Evolutionary conservation across 257 asterid species (phyloP), one percentile per base, ranked within the genome.

Genomic region (Jasminum sambac): DNA sequence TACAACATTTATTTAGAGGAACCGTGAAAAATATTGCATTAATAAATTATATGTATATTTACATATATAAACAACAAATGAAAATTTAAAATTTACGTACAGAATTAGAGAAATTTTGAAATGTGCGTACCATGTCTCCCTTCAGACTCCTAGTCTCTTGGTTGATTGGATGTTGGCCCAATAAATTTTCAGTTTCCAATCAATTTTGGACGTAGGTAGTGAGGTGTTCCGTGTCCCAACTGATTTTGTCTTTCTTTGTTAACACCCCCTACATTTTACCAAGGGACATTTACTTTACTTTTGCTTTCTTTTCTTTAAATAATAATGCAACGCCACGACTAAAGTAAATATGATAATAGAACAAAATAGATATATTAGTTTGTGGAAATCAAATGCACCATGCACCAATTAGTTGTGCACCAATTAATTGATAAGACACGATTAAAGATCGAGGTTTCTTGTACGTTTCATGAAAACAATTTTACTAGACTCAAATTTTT

Each of bases 341-440:
- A 71, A 68, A 72, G 61, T 66, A 30, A 1, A 30, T 30, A 68
- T 66, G 67, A 39, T 62, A 60, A 71, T 62, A 11, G 16, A 24
- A 74, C 46, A 10, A 23, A 69, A 40, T 69, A 72, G 59, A 55
- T 30, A 39, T 48, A 72, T 68, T 72, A 10, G 67, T 74, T 81
- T 79, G 89, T 90, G 97, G 95, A 81, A 86, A 23, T 73, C 85
- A 85, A 89, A 85, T 81, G 84, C 91, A 86, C 61, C 84, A 82
- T 78, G 90, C 96, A 88, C 93, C 88, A 77, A 37, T 72, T 48
- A n/a, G 67, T 61, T 76, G 80, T 78, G 90, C 96, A 88, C 93
- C 88, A 77, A 37, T 72, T 48, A n/a, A 69, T 61, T 76, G 80
- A 84, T 75, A 36, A 83, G 85, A 75, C 58, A 67, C 55, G 78